Base-by-base conservation (phyloP, 1,284 basidiomycete genomes). In the Ustilago loliicola region DNA sequence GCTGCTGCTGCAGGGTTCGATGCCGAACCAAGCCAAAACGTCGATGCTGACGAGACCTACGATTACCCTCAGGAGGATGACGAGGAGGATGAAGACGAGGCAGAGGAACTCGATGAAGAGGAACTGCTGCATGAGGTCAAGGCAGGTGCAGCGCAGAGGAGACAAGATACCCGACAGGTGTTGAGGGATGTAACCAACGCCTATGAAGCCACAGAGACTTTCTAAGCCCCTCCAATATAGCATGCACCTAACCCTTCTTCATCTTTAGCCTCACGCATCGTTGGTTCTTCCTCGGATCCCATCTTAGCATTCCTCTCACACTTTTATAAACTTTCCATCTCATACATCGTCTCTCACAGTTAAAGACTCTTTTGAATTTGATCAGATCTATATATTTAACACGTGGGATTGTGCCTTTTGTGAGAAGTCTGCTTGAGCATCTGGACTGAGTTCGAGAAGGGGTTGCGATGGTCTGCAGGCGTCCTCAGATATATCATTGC, bases 101-200 rank as follows among this genome's bases (percentile, higher is more conserved):
- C 23, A 9, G 64, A 65, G 42, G 32, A 51, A 13, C 25, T 53
- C 2, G 56, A 66, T 25, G 56, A 62, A 23, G 50, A 52, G 36
- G 29, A 64, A n/a, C 19, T 70, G 17, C 23, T 62, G 40, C 57
- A 65, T n/a, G 63, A 45, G 25, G 27, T 29, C 34, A 66, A 72
- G 29, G 47, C 53, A 8, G 38, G 23, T 8, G 27, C 50, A 47
- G 8, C 48, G 32, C 29, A 40, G 42, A 45, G 42, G n/a, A 45
- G 42, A 45, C 42, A 58, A 59, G 67, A 67, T 59, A 66, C 64
- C 61, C 63, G 66, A 30, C 57, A 70, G 36, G 70, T 72, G 32
- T 64, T 77, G n/a, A 50, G 62, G 13, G 75, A 77, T 53, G 75
- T 77, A 17, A 77, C 75, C 48, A 77, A 77, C 45, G 71, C 63